These are phyloP conservation scores for Centella asiatica DNA, from an alignment of 129 eudicot genomes.

Conservation along the genomic window DNA sequence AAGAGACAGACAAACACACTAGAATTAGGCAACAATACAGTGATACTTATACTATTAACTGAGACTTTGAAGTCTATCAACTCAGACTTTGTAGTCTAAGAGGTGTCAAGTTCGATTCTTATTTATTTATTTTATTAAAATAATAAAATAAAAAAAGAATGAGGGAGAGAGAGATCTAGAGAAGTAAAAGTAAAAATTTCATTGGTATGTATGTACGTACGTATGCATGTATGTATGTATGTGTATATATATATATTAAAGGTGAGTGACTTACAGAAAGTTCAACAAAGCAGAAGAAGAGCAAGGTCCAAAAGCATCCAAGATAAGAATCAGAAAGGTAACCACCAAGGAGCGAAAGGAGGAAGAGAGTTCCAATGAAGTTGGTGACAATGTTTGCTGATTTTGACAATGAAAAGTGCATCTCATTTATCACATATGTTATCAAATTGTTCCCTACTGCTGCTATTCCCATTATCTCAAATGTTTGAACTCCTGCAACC, in stretches of 20 bases:
- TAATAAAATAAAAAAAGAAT: too few relatives aligned
- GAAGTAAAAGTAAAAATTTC: not conserved
- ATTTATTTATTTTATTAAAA: too few relatives aligned
- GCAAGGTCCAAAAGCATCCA: slow-evolving; percentile 94
- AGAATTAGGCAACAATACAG: too few relatives aligned
- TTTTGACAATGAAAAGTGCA: slow-evolving; percentile 77
- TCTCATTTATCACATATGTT: slow-evolving; percentile 81
- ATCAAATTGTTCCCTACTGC: slow-evolving; percentile 95
- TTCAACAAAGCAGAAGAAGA: slow-evolving; percentile 87
- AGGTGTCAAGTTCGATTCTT: too few relatives aligned
- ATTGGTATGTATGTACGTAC: not conserved
- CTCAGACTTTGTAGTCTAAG: too few relatives aligned
- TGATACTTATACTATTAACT: too few relatives aligned
- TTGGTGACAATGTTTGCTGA: slow-evolving; percentile 91
- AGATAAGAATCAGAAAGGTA: slow-evolving; percentile 85
- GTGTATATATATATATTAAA: not conserved
- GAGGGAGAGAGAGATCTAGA: too few relatives aligned
- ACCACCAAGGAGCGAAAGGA: slow-evolving; percentile 88
- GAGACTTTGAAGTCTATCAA: too few relatives aligned
- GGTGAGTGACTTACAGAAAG: slow-evolving; percentile 53
- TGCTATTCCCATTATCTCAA: slow-evolving; percentile 95
- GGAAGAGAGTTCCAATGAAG: slow-evolving; percentile 75
- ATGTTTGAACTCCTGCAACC: slow-evolving; percentile 75
- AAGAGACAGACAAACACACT: too few relatives aligned
- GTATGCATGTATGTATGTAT: not conserved